phyloP scores from a whole-genome alignment of 495 filamentous ascomycete genomes.

The Aspergillus avenaceus region DNA sequence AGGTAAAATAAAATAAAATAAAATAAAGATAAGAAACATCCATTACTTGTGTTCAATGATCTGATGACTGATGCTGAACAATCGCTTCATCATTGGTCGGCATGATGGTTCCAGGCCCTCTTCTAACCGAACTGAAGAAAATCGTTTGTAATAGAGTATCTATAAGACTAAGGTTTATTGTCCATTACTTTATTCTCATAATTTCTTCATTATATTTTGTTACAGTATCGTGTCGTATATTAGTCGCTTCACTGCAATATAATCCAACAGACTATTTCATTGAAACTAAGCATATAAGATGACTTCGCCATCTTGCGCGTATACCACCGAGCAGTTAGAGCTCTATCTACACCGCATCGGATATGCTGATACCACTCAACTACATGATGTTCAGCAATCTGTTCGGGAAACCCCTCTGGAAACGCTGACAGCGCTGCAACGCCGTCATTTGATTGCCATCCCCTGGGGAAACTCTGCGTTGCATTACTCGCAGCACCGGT shows the following conservation, averaged over 20 bases:
- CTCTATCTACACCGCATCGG: constrained; percentile 30
- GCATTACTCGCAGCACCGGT: constrained; percentile 53
- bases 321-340: constrained; percentile 28
- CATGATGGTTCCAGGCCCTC: not conserved
- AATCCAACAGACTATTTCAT: not conserved
- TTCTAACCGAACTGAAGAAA: not conserved
- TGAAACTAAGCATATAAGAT: constrained; percentile 4
- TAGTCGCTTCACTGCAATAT: not conserved
- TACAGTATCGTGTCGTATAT: no score
- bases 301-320: constrained; percentile 13
- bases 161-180: no score
- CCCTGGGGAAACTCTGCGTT: constrained; percentile 65
- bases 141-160: no score
- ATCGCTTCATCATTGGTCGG: no score
- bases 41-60: no score
- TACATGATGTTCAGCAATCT: constrained; percentile 17
- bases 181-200: no score
- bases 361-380: constrained; percentile 19
- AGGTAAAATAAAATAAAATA: not conserved
- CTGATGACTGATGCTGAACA: no score
- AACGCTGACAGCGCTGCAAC: constrained; percentile 26
- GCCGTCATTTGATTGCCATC: constrained; percentile 51
- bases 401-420: constrained; percentile 20
- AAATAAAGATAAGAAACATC: not conserved
- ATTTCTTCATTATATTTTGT: no score